Percentiles rank a stretch among this genome's conserved stretches.
Conservation (phyloP, 495 filamentous ascomycete species). For the Aspergillus biplanus region DNA sequence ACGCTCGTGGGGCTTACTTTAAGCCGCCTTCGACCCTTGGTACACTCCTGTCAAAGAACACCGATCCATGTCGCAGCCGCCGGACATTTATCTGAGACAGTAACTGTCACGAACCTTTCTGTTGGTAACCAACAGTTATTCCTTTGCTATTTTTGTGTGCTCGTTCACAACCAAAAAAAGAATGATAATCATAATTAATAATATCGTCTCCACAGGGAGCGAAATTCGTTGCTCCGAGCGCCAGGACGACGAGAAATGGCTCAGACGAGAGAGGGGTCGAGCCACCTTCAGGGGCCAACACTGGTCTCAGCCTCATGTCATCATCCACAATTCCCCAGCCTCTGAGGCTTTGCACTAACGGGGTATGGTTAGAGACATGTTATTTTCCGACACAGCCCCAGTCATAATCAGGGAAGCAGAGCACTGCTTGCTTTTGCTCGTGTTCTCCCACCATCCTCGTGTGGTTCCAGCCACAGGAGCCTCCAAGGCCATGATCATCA, state of each 20-base stretch:
- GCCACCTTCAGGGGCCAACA: background rate
- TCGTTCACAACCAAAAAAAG: slow-evolving; percentile 2
- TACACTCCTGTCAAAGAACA: background rate
- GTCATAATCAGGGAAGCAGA: background rate
- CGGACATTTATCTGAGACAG: slow-evolving; percentile 16
- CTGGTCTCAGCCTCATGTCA: slow-evolving; percentile 1
- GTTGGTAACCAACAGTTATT: slow-evolving; percentile 22
- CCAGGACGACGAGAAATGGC: background rate
- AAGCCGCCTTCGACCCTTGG: too few species aligned
- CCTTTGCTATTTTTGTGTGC: slow-evolving; percentile 3
- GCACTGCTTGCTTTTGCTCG: too few species aligned
- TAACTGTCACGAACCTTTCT: slow-evolving; percentile 18
- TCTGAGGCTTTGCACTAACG: background rate
- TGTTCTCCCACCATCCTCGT: background rate
- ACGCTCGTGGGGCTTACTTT: background rate
- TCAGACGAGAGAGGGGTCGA: background rate
- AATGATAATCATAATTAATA: slow-evolving; percentile 14
- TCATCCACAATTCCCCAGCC: background rate
- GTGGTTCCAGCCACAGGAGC: slow-evolving; percentile 12
- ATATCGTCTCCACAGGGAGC: background rate
- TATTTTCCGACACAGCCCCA: slow-evolving; percentile 9
- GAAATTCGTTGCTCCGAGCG: slow-evolving; percentile 1
- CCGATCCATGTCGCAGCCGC: slow-evolving; percentile 20
- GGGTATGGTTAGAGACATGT: background rate
- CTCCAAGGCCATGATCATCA: background rate